phyloP scores from a whole-genome alignment of 225 moss, liverwort and hornwort species.

The Thuidium tamariscinum region DNA sequence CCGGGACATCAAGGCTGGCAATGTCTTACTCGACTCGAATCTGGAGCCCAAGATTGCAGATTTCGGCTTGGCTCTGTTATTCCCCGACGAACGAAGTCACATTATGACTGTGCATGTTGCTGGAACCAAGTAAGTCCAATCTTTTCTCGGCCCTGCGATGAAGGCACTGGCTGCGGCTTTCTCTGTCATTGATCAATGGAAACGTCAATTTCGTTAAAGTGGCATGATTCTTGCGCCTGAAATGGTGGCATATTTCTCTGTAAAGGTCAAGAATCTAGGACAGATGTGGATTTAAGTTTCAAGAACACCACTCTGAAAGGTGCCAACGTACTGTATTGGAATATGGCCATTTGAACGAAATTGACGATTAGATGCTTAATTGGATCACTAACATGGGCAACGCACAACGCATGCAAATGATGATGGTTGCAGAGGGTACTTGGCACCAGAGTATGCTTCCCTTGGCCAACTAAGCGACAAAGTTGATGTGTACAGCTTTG shows the following conservation, averaged over 20 bases:
- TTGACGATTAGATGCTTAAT: too few species aligned
- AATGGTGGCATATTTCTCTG: too few species aligned
- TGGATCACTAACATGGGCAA: background rate
- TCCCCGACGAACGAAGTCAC: constrained; percentile 2
- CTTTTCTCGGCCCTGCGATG: background rate
- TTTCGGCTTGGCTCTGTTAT: background rate
- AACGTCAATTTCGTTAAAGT: too few species aligned
- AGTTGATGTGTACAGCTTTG: constrained; percentile 4
- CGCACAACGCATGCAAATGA: background rate
- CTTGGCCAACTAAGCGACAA: constrained; percentile 12
- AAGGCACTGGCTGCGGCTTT: background rate
- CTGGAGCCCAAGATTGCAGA: constrained; percentile 5
- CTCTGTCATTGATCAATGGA: too few species aligned
- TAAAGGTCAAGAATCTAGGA: too few species aligned
- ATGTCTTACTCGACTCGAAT: background rate
- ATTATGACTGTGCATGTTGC: constrained; percentile 6
- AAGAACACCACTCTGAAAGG: too few species aligned
- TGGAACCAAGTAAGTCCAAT: constrained; percentile 1
- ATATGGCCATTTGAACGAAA: too few species aligned
- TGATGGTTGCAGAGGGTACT: background rate
- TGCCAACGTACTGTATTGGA: too few species aligned
- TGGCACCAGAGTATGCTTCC: constrained; percentile 7
- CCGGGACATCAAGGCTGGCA: constrained; percentile 6
- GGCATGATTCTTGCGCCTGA: too few species aligned
- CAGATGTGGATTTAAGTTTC: too few species aligned